Percentiles rank a stretch among this genome's conserved stretches.
Evolutionary conservation across 495 filamentous ascomycete species (phyloP).

Genomic region (Entonaema liquescens): DNA sequence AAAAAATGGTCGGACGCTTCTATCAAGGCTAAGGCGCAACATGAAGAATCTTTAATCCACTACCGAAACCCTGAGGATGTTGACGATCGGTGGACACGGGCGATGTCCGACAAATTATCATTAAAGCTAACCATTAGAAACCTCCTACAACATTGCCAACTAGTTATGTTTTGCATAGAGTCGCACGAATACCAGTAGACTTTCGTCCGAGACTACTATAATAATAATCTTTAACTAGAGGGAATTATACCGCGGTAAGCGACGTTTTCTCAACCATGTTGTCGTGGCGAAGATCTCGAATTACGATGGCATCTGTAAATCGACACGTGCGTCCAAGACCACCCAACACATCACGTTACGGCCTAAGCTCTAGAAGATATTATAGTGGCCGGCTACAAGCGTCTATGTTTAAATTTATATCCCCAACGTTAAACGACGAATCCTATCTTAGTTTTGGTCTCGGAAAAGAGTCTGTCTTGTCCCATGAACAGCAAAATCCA

Average conservation of each 20-base stretch:
- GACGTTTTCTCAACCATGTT: slow-evolving; percentile 20
- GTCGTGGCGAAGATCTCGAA: slow-evolving; percentile 30
- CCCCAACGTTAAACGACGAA: background rate
- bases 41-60: slow-evolving; percentile 2
- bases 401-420: background rate
- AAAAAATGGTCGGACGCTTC: background rate
- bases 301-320: slow-evolving; percentile 13
- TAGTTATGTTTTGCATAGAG: background rate
- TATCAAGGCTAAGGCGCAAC: background rate
- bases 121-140: background rate
- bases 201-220: background rate
- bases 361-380: background rate
- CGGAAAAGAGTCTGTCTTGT: background rate
- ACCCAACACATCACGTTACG: slow-evolving; percentile 35
- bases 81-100: background rate
- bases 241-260: slow-evolving; percentile 26
- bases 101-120: background rate
- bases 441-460: background rate
- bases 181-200: background rate
- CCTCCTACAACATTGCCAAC: background rate
- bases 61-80: background rate
- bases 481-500: background rate
- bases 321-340: slow-evolving; percentile 28
- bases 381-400: background rate
- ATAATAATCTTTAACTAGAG: background rate